Evolutionary conservation across 2,329 filamentous ascomycete species (phyloP).

Genomic region (Colletotrichum falcatum): DNA sequence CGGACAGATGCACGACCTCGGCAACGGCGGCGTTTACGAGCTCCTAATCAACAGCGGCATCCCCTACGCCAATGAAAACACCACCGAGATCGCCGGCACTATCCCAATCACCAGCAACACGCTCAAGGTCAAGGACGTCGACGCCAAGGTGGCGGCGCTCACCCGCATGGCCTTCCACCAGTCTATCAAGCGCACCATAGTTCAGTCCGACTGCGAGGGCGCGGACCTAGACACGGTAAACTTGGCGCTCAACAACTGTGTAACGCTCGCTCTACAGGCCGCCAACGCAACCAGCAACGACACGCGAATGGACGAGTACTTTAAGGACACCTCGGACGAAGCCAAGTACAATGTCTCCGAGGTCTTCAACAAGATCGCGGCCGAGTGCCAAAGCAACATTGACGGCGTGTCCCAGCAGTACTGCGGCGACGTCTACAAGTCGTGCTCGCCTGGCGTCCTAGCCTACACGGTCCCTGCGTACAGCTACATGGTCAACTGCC

Average conservation of each 20-base stretch:
- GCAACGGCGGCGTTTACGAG: slow-evolving; percentile 61
- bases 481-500: slow-evolving; percentile 71
- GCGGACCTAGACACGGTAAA: slow-evolving; percentile 54
- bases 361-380: slow-evolving; percentile 62
- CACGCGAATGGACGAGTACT: slow-evolving; percentile 65
- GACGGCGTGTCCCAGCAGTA: slow-evolving; percentile 64
- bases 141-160: slow-evolving; percentile 64
- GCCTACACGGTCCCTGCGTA: slow-evolving; percentile 70
- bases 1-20: slow-evolving; percentile 62
- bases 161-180: slow-evolving; percentile 57
- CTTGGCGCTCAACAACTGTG: slow-evolving; percentile 64
- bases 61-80: slow-evolving; percentile 61
- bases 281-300: slow-evolving; percentile 53
- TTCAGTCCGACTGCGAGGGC: slow-evolving; percentile 64
- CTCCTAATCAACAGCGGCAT: slow-evolving; percentile 66
- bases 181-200: slow-evolving; percentile 58
- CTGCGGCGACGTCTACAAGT: slow-evolving; percentile 68
- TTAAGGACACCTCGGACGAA: slow-evolving; percentile 63
- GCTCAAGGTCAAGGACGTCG: slow-evolving; percentile 64
- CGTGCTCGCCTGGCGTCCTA: slow-evolving; percentile 63
- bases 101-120: slow-evolving; percentile 68
- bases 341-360: slow-evolving; percentile 60
- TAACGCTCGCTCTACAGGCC: slow-evolving; percentile 61
- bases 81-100: slow-evolving; percentile 62
- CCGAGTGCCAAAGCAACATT: slow-evolving; percentile 65